phyloP scores from a whole-genome alignment of 2,329 filamentous ascomycete species.

The Pyrenophora tritici-repentis region DNA sequence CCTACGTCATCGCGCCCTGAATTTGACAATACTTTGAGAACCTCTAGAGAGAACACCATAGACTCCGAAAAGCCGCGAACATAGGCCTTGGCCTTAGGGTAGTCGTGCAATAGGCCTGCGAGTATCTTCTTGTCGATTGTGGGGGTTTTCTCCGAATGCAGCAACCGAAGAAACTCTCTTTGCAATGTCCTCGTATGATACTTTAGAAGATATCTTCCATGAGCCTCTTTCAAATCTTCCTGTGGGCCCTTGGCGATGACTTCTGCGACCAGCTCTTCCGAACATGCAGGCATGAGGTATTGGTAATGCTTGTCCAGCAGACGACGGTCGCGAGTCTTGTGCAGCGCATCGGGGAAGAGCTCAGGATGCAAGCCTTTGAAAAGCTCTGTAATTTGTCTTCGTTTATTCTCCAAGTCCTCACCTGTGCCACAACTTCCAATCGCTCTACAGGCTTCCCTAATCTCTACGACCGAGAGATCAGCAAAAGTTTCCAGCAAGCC shows the following conservation, averaged over 20 bases:
- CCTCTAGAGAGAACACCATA: slow-evolving; percentile 33
- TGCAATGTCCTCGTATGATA: slow-evolving; percentile 26
- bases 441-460: slow-evolving; percentile 22
- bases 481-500: slow-evolving; percentile 33
- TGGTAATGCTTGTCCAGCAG: slow-evolving; percentile 26
- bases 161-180: slow-evolving; percentile 12
- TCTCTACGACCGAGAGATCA: slow-evolving; percentile 33
- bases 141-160: slow-evolving; percentile 5
- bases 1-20: slow-evolving; percentile 5
- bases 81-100: slow-evolving; percentile 10
- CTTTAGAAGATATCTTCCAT: slow-evolving; percentile 11
- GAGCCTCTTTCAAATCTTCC: slow-evolving; percentile 10
- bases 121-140: slow-evolving; percentile 6
- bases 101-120: slow-evolving; percentile 12
- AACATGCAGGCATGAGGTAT: slow-evolving; percentile 30
- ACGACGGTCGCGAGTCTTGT: slow-evolving; percentile 23
- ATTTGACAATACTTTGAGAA: slow-evolving; percentile 19
- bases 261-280: slow-evolving; percentile 18
- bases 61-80: slow-evolving; percentile 27
- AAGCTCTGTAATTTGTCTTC: slow-evolving; percentile 23
- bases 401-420: slow-evolving; percentile 20
- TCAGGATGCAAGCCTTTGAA: slow-evolving; percentile 30
- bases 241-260: slow-evolving; percentile 7
- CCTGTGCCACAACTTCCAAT: slow-evolving; percentile 23
- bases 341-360: slow-evolving; percentile 15